These are phyloP conservation scores for Drechslerella dactyloides DNA, from an alignment of 2,329 filamentous ascomycete species.

Conservation along the genomic window DNA sequence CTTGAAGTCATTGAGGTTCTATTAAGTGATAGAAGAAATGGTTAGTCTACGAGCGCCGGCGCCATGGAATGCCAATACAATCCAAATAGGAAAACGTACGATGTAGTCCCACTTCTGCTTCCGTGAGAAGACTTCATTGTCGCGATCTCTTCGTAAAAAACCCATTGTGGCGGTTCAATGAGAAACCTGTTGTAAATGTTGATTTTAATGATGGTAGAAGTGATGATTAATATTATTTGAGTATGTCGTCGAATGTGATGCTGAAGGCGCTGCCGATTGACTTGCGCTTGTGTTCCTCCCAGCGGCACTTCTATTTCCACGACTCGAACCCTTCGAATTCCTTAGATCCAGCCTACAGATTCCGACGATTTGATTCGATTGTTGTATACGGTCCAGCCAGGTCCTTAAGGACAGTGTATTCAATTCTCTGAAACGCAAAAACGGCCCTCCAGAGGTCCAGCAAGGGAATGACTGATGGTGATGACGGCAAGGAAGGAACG, in stretches of 20 bases:
- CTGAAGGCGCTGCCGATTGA: neutral
- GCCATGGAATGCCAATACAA: neutral
- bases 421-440: conserved; percentile 17
- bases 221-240: conserved; percentile 9
- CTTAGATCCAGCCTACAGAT: conserved; percentile 34
- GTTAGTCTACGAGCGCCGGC: neutral
- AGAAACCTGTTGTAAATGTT: conserved; percentile 2
- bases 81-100: conserved; percentile 24
- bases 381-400: conserved; percentile 30
- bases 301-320: conserved; percentile 8
- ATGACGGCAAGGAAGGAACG: conserved; percentile 22
- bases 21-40: neutral
- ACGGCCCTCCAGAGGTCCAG: conserved; percentile 10
- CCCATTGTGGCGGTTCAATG: conserved; percentile 23
- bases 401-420: neutral
- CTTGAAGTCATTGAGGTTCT: conserved; percentile 50
- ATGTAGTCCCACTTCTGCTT: conserved; percentile 51
- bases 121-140: conserved; percentile 22
- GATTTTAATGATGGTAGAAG: conserved; percentile 1
- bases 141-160: conserved; percentile 26
- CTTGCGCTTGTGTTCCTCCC: neutral
- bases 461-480: neutral
- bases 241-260: conserved; percentile 9
- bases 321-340: conserved; percentile 13
- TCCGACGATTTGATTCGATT: neutral